Evolutionary conservation across 768 basidiomycete species (phyloP).

Genomic region (Cubamyces lactineus): DNA sequence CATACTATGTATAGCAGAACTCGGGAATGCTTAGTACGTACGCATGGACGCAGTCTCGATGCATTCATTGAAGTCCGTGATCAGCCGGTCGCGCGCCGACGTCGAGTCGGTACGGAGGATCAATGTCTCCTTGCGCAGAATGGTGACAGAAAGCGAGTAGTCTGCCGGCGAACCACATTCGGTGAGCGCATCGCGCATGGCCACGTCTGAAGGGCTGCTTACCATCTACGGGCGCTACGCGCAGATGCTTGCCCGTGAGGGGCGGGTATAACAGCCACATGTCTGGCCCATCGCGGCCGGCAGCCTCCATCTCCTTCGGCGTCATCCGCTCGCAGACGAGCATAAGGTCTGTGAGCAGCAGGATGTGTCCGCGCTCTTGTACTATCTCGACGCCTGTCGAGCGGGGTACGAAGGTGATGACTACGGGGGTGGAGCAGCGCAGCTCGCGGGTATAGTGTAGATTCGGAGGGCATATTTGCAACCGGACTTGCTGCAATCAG

Average conservation of each 20-base stretch:
- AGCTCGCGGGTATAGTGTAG: conserved; percentile 80
- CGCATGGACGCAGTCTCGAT: conserved; percentile 78
- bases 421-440: conserved; percentile 69
- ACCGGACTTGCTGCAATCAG: conserved; percentile 70
- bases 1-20: conserved; percentile 3
- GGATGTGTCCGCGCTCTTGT: conserved; percentile 80
- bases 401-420: conserved; percentile 76
- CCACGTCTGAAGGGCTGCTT: conserved; percentile 27
- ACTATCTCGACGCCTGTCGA: conserved; percentile 74
- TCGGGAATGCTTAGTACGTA: conserved; percentile 44
- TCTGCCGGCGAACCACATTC: conserved; percentile 45
- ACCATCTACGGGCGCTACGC: conserved; percentile 61
- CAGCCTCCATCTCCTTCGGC: conserved; percentile 57
- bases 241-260: conserved; percentile 90
- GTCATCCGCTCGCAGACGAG: conserved; percentile 87
- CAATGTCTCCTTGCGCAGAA: conserved; percentile 89
- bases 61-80: conserved; percentile 78
- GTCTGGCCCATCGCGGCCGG: conserved; percentile 64
- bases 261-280: conserved; percentile 96
- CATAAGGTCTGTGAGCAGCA: conserved; percentile 91
- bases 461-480: conserved; percentile 85
- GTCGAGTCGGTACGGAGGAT: conserved; percentile 63
- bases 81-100: conserved; percentile 61
- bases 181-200: conserved; percentile 6
- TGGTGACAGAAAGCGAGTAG: conserved; percentile 70